phyloP scores from a whole-genome alignment of 495 filamentous ascomycete genomes.

The Hypomontagnella submonticulosa region DNA sequence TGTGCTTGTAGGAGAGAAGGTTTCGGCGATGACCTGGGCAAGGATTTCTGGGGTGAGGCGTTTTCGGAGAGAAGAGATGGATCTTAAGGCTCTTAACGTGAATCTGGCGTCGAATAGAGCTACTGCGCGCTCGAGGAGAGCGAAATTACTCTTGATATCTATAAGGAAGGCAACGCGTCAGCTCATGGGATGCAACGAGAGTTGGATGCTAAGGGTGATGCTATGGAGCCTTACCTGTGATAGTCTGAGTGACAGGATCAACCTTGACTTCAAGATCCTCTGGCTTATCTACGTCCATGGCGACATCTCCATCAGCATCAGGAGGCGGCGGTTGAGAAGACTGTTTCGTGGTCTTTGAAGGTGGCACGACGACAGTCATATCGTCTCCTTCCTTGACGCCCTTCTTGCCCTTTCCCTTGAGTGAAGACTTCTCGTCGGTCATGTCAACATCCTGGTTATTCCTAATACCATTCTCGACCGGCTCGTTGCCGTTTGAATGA shows the following conservation, averaged over 20 bases:
- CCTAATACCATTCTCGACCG: constrained; percentile 78
- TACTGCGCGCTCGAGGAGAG: constrained; percentile 90
- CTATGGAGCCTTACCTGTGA: constrained; percentile 56
- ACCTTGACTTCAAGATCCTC: constrained; percentile 68
- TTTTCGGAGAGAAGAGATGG: constrained; percentile 95
- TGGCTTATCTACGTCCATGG: constrained; percentile 75
- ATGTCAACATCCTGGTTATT: constrained; percentile 84
- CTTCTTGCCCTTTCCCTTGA: constrained; percentile 75
- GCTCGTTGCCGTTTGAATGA: constrained; percentile 76
- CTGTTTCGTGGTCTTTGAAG: constrained; percentile 75
- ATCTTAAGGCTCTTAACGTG: constrained; percentile 89
- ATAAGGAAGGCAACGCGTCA: constrained; percentile 30
- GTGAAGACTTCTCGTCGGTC: constrained; percentile 71
- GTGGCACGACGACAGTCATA: constrained; percentile 89
- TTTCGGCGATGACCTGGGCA: constrained; percentile 81
- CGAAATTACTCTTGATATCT: constrained; percentile 96
- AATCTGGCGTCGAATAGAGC: constrained; percentile 94
- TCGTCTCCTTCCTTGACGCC: constrained; percentile 68
- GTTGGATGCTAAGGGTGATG: constrained; percentile 6
- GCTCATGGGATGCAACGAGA: constrained; percentile 12
- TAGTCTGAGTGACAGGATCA: constrained; percentile 71
- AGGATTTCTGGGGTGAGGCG: constrained; percentile 83
- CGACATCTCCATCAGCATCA: constrained; percentile 77
- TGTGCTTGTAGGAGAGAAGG: constrained; percentile 67
- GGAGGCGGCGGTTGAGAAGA: constrained; percentile 65